phyloP scores from a whole-genome alignment of 2,329 filamentous ascomycete species.

The Penicillium brevicompactum region DNA sequence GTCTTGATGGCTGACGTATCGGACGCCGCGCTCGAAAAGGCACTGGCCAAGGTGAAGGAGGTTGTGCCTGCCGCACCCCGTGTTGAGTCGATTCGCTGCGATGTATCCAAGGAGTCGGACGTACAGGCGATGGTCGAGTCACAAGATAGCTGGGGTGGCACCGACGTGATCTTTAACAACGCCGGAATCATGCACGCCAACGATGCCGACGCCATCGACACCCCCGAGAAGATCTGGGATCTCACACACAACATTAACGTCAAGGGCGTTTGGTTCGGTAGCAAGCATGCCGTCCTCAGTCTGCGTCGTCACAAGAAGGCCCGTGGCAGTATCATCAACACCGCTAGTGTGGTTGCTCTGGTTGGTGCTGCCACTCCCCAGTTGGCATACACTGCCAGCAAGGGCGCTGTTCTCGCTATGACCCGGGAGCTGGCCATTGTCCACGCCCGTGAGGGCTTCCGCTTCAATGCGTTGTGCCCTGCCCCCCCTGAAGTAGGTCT shows the following conservation, averaged over 20 bases:
- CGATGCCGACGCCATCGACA: conserved; percentile 78
- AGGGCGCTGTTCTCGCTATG: conserved; percentile 87
- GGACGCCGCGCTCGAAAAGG: conserved; percentile 73
- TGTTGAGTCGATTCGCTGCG: conserved; percentile 45
- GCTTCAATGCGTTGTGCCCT: conserved; percentile 89
- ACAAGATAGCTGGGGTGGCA: conserved; percentile 80
- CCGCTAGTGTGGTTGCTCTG: conserved; percentile 82
- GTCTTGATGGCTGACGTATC: conserved; percentile 88
- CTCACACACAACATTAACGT: conserved; percentile 93
- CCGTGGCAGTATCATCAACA: conserved; percentile 85
- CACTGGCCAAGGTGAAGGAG: conserved; percentile 72
- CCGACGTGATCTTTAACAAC: conserved; percentile 96
- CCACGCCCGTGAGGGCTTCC: conserved; percentile 83
- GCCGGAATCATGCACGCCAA: conserved; percentile 93
- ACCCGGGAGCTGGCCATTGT: conserved; percentile 90
- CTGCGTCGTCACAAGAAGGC: conserved; percentile 79
- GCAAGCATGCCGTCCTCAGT: conserved; percentile 85
- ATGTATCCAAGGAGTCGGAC: conserved; percentile 83
- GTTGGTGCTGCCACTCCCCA: conserved; percentile 87
- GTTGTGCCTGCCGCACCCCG: conserved; percentile 57
- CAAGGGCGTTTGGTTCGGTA: conserved; percentile 96
- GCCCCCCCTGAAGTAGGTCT: conserved; percentile 76
- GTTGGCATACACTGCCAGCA: conserved; percentile 89
- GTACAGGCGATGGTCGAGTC: conserved; percentile 73
- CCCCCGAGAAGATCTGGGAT: conserved; percentile 90